These are phyloP conservation scores for Musa itinerans DNA, from an alignment of 176 grass and related monocot genomes.

Conservation along the genomic window DNA sequence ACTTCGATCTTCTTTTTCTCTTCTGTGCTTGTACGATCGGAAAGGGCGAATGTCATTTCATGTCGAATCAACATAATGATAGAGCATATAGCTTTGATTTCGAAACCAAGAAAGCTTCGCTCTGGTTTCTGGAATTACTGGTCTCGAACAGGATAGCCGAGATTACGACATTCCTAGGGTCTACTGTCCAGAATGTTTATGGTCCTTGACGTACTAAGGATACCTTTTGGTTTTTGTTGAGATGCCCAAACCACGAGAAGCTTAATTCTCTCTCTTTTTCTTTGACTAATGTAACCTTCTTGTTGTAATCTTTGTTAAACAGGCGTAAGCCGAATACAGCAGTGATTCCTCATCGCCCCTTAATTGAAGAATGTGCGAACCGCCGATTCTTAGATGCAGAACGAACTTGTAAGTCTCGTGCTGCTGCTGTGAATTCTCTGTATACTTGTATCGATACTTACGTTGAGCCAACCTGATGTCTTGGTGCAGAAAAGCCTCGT, in stretches of 20 bases:
- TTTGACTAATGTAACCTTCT: not conserved
- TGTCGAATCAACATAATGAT: too few relatives aligned
- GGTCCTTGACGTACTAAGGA: too few relatives aligned
- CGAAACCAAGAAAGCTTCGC: too few relatives aligned
- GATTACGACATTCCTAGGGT: too few relatives aligned
- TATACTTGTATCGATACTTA: not conserved
- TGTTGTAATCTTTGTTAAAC: not conserved
- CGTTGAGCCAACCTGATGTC: not conserved
- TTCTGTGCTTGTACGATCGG: not conserved
- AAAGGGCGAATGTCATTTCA: not conserved
- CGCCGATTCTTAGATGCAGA: constrained; percentile 2
- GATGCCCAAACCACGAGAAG: not conserved
- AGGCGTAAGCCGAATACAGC: not conserved
- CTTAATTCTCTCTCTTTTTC: not conserved
- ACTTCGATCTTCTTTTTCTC: too few relatives aligned
- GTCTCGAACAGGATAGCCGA: not conserved
- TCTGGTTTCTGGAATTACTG: not conserved
- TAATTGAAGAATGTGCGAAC: constrained; percentile 7
- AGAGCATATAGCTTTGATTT: too few relatives aligned
- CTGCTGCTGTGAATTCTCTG: not conserved
- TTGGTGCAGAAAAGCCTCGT: not conserved
- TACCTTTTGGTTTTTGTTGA: not conserved
- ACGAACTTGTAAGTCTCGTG: constrained; percentile 1
- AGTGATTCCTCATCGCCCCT: not conserved
- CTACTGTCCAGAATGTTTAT: too few relatives aligned